Evolutionary conservation across 2,329 filamentous ascomycete genomes (phyloP), one percentile per base, ranked within the genome.

Genomic region (Paraphaeosphaeria sporulosa): DNA sequence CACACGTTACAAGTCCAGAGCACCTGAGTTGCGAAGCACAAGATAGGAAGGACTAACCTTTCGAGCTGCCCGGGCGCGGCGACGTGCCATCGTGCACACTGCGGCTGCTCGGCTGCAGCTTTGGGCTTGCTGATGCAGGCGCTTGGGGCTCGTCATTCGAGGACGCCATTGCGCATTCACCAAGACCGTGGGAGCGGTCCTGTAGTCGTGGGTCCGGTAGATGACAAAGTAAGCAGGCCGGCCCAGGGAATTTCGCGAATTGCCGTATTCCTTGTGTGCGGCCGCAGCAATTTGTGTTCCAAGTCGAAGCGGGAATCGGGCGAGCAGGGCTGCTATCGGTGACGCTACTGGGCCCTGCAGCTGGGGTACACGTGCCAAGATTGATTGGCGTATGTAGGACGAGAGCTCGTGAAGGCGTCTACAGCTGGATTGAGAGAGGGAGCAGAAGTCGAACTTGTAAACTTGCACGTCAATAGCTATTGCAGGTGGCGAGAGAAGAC

Each of bases 31-130:
- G 42, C 19, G 21, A 57, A 34, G 38, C 52, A 46, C 15, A 42
- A 55, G 57, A 60, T 27, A 52, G 57, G 44, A 57, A 59, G 47
- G 59, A 76, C 74, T 70, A 64, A 76, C 74, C 71, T 71, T 77
- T 77, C 48, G 65, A 60, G 54, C 60, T 49, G 56, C 50, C 48
- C 30, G 66, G 53, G 60, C 64, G 71, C 46, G 72, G 69, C 64
- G 74, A 75, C 60, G 64, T 60, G 63, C 65, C 66, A 47, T 63
- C 70, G n/a, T 71, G 69, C 55, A 64, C 61, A 44, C 61, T 61
- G 53, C 57, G 62, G 60, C 58, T 60, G 61, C 52, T 59, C 60
- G 65, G 53, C 34, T 66, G 58, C 62, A 66, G 63, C 64, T 57
- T 67, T 67, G 60, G 64, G 48, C 61, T 65, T 57, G 65, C 51